Evolutionary conservation across 345 rosid genomes (phyloP).

Genomic region (Boechera divaricarpa): DNA sequence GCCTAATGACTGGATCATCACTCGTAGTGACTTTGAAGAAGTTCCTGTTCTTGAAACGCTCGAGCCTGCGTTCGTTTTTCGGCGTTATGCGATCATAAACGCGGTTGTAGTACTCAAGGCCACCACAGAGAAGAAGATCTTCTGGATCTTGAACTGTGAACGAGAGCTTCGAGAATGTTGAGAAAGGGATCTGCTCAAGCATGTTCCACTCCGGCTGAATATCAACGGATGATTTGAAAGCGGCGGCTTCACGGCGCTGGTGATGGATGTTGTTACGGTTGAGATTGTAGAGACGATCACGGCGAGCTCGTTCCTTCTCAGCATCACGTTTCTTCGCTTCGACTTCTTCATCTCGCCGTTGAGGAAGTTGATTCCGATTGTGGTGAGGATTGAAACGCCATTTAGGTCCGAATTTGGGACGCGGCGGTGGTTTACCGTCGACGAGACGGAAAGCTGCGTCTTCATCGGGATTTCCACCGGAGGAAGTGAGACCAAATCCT

Average conservation of each 20-base stretch:
- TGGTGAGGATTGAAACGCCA: constrained; percentile 76
- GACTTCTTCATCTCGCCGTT: constrained; percentile 89
- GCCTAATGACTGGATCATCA: constrained; percentile 87
- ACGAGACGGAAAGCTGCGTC: constrained; percentile 90
- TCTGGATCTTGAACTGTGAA: constrained; percentile 81
- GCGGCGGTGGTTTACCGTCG: constrained; percentile 81
- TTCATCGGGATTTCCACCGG: constrained; percentile 54
- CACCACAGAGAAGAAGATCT: constrained; percentile 77
- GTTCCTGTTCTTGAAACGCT: constrained; percentile 88
- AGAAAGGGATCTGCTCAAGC: constrained; percentile 91
- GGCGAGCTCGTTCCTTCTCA: constrained; percentile 89
- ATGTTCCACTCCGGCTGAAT: constrained; percentile 97
- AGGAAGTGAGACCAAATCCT: constrained; percentile 52
- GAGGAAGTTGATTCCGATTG: constrained; percentile 76
- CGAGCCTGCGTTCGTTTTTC: constrained; percentile 77
- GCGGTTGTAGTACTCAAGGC: constrained; percentile 76
- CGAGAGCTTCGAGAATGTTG: constrained; percentile 80
- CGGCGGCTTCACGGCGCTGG: constrained; percentile 80
- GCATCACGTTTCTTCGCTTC: constrained; percentile 84
- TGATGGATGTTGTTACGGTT: constrained; percentile 68
- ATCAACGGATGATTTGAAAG: constrained; percentile 80
- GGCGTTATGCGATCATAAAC: constrained; percentile 77
- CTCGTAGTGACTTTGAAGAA: constrained; percentile 96
- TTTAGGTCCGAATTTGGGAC: constrained; percentile 83
- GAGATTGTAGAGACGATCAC: constrained; percentile 71